Evolutionary conservation across 2,329 filamentous ascomycete genomes (phyloP).

Genomic region (Fusarium globosum): DNA sequence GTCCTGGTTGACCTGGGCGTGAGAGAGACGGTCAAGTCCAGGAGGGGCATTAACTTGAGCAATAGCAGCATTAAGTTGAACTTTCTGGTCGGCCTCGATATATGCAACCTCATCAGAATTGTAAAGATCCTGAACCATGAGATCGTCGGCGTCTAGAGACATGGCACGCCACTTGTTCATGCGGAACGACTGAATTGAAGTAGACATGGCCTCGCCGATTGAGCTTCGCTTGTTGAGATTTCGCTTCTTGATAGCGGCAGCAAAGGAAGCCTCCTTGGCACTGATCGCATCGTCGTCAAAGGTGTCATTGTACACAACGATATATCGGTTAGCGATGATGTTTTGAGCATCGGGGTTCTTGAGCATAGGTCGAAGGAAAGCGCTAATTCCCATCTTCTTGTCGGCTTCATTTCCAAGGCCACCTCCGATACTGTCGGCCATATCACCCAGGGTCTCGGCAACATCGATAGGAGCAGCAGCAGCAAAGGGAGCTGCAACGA

Average conservation of each 20-base stretch:
- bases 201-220: constrained; percentile 60
- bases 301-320: constrained; percentile 72
- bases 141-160: constrained; percentile 63
- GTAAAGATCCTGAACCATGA: constrained; percentile 62
- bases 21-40: constrained; percentile 66
- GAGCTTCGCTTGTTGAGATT: constrained; percentile 65
- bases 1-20: constrained; percentile 48
- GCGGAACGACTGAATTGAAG: constrained; percentile 57
- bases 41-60: constrained; percentile 65
- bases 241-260: constrained; percentile 63
- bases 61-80: constrained; percentile 57
- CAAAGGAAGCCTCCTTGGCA: constrained; percentile 61
- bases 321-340: constrained; percentile 68
- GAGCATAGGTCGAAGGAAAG: constrained; percentile 55
- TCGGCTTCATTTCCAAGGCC: constrained; percentile 24
- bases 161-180: constrained; percentile 65
- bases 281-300: constrained; percentile 60
- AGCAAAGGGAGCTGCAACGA: constrained; percentile 44
- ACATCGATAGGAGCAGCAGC: constrained; percentile 42
- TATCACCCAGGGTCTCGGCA: constrained; percentile 23
- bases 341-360: constrained; percentile 61
- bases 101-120: constrained; percentile 61
- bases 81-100: constrained; percentile 63
- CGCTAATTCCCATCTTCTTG: constrained; percentile 39
- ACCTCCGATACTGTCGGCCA: constrained; percentile 27